Evolutionary conservation across 768 basidiomycete species (phyloP).

Genomic region (Trametopsis cervina): DNA sequence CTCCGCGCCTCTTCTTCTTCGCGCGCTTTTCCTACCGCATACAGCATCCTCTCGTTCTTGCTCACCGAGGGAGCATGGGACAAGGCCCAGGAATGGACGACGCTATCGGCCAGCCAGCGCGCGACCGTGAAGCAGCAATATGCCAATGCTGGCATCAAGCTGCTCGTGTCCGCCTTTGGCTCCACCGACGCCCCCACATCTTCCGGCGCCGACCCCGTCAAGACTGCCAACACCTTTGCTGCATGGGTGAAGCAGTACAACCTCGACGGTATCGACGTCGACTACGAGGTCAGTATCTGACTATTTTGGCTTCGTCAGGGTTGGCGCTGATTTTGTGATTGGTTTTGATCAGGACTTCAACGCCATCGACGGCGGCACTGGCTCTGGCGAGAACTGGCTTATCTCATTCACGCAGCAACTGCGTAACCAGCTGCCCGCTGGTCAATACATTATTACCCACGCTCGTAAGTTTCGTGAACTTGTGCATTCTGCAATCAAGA

Average conservation of each 20-base stretch:
- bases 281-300: slow-evolving; percentile 60
- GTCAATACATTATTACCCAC: slow-evolving; percentile 31
- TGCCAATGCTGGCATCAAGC: slow-evolving; percentile 48
- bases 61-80: slow-evolving; percentile 50
- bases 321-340: neutral
- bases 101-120: slow-evolving; percentile 38
- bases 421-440: slow-evolving; percentile 27
- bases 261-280: slow-evolving; percentile 69
- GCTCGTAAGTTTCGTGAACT: slow-evolving; percentile 21
- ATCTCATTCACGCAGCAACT: slow-evolving; percentile 31
- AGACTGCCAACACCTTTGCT: slow-evolving; percentile 57
- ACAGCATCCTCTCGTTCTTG: slow-evolving; percentile 45
- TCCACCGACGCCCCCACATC: slow-evolving; percentile 47
- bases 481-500: neutral
- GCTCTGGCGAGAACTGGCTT: slow-evolving; percentile 42
- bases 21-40: neutral
- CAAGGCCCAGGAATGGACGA: slow-evolving; percentile 52
- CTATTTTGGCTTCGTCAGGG: too few relatives aligned
- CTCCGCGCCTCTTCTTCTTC: too few relatives aligned
- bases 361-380: slow-evolving; percentile 46
- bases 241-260: slow-evolving; percentile 53
- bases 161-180: slow-evolving; percentile 63
- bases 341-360: slow-evolving; percentile 43
- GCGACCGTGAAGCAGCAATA: slow-evolving; percentile 45
- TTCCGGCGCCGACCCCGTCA: slow-evolving; percentile 49